A percentile compares a stretch with the other conserved stretches of the same genome.
phyloP scores from a whole-genome alignment of 169 alveolate species.

The Plasmodium falciparum region DNA sequence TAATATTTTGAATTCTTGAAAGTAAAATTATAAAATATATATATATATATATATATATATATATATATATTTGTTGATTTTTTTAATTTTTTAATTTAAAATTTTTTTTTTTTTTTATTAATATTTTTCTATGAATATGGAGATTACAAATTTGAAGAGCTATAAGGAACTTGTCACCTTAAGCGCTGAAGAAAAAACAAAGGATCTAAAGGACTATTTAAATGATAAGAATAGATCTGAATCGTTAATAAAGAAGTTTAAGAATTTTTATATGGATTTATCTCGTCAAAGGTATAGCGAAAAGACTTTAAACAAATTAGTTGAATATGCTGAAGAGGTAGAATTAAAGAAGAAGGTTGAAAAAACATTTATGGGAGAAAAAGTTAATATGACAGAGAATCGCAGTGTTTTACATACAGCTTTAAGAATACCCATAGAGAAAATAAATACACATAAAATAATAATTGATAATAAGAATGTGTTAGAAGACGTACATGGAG shows the following conservation, averaged over 20 bases:
- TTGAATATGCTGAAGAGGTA: constrained; percentile 70
- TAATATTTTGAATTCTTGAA: too few relatives aligned
- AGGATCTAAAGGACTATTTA: constrained; percentile 54
- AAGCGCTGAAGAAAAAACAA: constrained; percentile 50
- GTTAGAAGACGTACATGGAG: constrained; percentile 80
- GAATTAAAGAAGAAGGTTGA: constrained; percentile 77
- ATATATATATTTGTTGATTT: neutral
- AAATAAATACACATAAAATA: constrained; percentile 45
- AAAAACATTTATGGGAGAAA: constrained; percentile 89
- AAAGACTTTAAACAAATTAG: constrained; percentile 34
- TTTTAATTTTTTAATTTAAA: neutral
- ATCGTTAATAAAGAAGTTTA: constrained; percentile 44
- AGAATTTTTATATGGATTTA: constrained; percentile 47
- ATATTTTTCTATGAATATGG: constrained; percentile 17
- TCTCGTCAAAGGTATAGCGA: constrained; percentile 72
- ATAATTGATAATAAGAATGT: constrained; percentile 82
- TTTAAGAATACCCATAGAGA: constrained; percentile 91
- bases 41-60: neutral
- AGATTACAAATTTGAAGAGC: constrained; percentile 45
- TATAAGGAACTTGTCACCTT: constrained; percentile 42
- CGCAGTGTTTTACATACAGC: constrained; percentile 98
- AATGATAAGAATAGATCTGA: constrained; percentile 63
- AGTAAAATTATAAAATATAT: neutral
- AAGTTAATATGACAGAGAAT: constrained; percentile 95
- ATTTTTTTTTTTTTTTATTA: neutral